Percentiles rank a stretch among this genome's conserved stretches.
phyloP scores from a whole-genome alignment of 2,329 filamentous ascomycete species.

The Ilyonectria robusta region DNA sequence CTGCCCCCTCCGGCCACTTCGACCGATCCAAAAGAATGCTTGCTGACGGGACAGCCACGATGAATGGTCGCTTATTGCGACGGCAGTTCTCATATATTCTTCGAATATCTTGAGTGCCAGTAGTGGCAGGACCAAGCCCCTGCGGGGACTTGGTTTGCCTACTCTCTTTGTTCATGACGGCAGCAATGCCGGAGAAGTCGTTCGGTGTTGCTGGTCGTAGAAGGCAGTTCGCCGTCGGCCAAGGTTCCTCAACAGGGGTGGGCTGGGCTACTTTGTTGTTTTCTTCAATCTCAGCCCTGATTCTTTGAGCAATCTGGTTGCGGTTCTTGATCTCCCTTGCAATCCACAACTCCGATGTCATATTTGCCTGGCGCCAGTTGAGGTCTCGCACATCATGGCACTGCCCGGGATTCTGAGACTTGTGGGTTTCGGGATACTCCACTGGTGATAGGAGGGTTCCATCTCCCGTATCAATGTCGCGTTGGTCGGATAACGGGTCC shows the following conservation, averaged over 20 bases:
- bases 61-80: constrained; percentile 58
- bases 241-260: constrained; percentile 26
- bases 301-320: constrained; percentile 30
- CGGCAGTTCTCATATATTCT: constrained; percentile 51
- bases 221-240: constrained; percentile 52
- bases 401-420: constrained; percentile 6
- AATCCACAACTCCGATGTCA: constrained; percentile 48
- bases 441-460: constrained; percentile 54
- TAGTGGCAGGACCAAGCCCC: constrained; percentile 37
- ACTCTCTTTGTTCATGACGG: constrained; percentile 63
- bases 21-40: constrained; percentile 49
- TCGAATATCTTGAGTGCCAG: constrained; percentile 53
- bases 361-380: constrained; percentile 48
- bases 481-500: constrained; percentile 20
- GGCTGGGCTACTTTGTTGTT: constrained; percentile 14
- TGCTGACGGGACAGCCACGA: constrained; percentile 58
- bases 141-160: constrained; percentile 36
- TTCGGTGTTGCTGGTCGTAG: constrained; percentile 57
- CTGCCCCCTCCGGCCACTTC: constrained; percentile 53
- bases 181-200: constrained; percentile 58
- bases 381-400: constrained; percentile 33
- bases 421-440: constrained; percentile 50
- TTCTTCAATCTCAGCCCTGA: constrained; percentile 19
- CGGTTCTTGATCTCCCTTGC: constrained; percentile 43
- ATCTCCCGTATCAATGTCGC: constrained; percentile 56